Percentiles rank a stretch among this genome's conserved stretches.
phyloP scores from a whole-genome alignment of 306 rosid species.

The Crotalaria pallida region DNA sequence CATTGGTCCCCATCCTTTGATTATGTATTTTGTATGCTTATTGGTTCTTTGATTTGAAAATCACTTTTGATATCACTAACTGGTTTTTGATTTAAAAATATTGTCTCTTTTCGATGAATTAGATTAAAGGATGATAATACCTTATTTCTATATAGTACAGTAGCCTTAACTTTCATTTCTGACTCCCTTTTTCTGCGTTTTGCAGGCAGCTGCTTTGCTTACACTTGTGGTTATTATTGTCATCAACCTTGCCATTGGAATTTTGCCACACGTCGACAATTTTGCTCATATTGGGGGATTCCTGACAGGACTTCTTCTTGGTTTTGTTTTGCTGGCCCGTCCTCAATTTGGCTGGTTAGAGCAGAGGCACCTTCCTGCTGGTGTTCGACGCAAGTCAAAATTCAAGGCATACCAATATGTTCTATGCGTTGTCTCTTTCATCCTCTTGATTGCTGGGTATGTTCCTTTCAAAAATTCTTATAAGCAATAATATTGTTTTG shows the following conservation, averaged over 20 bases:
- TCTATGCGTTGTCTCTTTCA: slow-evolving; percentile 47
- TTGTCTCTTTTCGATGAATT: not conserved
- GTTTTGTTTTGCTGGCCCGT: slow-evolving; percentile 72
- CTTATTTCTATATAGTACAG: not conserved
- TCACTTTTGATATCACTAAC: not conserved
- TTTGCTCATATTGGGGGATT: slow-evolving; percentile 92
- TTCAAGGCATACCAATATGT: slow-evolving; percentile 69
- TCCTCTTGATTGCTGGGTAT: slow-evolving; percentile 63
- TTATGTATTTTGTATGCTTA: not conserved
- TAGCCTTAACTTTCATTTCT: not conserved
- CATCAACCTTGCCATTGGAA: slow-evolving; percentile 76
- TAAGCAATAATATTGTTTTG: not conserved
- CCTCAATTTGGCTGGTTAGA: slow-evolving; percentile 69
- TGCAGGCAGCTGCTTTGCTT: slow-evolving; percentile 63
- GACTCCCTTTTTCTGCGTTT: slow-evolving; percentile 14
- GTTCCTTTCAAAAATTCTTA: slow-evolving; percentile 12
- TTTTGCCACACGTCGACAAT: slow-evolving; percentile 74
- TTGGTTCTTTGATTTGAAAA: not conserved
- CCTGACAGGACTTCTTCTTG: slow-evolving; percentile 64
- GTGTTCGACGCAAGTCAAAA: slow-evolving; percentile 50
- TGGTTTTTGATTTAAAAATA: not conserved
- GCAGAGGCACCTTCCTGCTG: slow-evolving; percentile 38
- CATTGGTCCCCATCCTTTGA: not conserved
- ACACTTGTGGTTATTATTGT: slow-evolving; percentile 59
- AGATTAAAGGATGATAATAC: not conserved